Percentiles rank a stretch among this genome's conserved stretches.
Conservation (phyloP, 2,329 filamentous ascomycete species). For the Diaporthe caulivora region DNA sequence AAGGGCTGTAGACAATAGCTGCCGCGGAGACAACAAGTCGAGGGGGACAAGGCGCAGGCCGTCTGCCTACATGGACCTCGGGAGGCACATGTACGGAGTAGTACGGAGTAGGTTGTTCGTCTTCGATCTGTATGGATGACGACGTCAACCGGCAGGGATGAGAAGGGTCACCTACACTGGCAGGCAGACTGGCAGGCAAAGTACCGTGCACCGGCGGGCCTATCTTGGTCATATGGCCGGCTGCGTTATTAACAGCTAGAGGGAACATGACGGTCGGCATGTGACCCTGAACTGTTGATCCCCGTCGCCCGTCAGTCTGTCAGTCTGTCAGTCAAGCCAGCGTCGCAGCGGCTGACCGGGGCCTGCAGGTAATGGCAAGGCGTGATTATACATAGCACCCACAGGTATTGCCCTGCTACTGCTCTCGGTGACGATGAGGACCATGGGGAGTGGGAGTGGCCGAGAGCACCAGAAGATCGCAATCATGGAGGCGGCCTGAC, state of each 20-base stretch:
- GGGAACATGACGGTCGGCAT: background rate
- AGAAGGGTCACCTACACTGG: background rate
- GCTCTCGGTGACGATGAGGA: background rate
- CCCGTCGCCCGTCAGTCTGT: background rate
- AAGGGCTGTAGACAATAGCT: background rate
- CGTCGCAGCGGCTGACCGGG: constrained; percentile 1
- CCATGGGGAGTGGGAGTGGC: background rate
- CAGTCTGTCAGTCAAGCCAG: background rate
- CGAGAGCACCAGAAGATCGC: constrained; percentile 23
- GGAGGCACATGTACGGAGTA: constrained; percentile 26
- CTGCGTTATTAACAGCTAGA: constrained; percentile 18
- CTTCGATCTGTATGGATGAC: constrained; percentile 22
- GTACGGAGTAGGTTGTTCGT: too few species aligned
- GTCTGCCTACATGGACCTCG: constrained; percentile 1
- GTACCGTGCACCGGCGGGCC: constrained; percentile 9
- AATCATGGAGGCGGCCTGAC: constrained; percentile 26
- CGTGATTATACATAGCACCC: too few species aligned
- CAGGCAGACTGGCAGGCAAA: background rate
- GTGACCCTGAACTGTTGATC: constrained; percentile 13
- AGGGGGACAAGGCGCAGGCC: constrained; percentile 1
- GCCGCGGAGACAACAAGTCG: background rate
- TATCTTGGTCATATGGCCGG: constrained; percentile 19
- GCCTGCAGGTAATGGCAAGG: background rate
- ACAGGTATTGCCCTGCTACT: background rate
- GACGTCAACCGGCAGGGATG: constrained; percentile 28